These are phyloP conservation scores for Populus davidiana DNA, from an alignment of 345 rosid genomes.

Conservation along the genomic window DNA sequence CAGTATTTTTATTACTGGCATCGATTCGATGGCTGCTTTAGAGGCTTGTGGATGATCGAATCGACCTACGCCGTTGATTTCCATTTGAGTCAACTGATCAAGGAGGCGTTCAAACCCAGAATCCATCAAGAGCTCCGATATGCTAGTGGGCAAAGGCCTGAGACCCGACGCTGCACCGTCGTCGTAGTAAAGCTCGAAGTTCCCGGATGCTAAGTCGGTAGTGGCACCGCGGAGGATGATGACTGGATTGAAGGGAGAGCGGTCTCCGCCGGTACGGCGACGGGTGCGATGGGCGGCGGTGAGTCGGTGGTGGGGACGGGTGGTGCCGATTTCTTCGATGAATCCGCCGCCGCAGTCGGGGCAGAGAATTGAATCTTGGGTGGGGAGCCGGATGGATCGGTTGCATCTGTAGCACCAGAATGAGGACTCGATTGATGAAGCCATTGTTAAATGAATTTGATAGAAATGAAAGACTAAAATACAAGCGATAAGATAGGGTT, in stretches of 20 bases:
- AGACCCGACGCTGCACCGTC: constrained; percentile 60
- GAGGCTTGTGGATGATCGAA: too few relatives aligned
- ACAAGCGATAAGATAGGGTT: too few relatives aligned
- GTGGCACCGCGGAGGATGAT: constrained; percentile 47
- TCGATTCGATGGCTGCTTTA: too few relatives aligned
- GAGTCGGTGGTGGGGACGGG: constrained; percentile 27
- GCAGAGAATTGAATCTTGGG: constrained; percentile 37
- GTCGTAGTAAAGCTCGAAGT: constrained; percentile 58
- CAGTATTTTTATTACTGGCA: too few relatives aligned
- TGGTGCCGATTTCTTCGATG: constrained; percentile 43
- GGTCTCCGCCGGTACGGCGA: neutral
- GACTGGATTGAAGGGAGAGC: constrained; percentile 64
- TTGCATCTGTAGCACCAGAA: constrained; percentile 67
- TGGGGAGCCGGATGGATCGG: constrained; percentile 25
- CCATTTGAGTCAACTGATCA: constrained; percentile 57
- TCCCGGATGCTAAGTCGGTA: constrained; percentile 23
- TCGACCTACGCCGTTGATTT: constrained; percentile 9
- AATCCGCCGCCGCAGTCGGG: constrained; percentile 55
- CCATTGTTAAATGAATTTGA: neutral
- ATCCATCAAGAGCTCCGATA: constrained; percentile 72
- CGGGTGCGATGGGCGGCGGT: constrained; percentile 21
- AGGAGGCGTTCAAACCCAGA: constrained; percentile 72
- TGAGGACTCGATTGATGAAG: constrained; percentile 31
- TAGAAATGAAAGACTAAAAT: too few relatives aligned
- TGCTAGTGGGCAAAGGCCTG: constrained; percentile 56